Conservation (phyloP, 1,284 basidiomycete species). For the Malassezia nana region DNA sequence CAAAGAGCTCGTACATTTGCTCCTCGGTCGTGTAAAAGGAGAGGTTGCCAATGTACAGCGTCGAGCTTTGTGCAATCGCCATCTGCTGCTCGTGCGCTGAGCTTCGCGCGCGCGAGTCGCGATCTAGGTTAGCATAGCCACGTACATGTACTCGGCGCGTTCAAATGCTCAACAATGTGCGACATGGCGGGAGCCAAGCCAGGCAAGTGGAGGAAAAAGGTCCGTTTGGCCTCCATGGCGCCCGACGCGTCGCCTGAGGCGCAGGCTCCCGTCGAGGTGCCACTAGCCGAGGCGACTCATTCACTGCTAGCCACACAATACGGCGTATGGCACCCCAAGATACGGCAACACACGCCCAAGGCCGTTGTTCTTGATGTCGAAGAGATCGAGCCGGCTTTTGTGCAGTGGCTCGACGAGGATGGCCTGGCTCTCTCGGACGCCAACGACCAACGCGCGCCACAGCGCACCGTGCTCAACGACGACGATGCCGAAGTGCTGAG, state of each 20-base stretch:
- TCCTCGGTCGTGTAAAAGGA: slow-evolving; percentile 77
- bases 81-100: slow-evolving; percentile 50
- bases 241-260: not conserved
- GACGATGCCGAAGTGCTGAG: slow-evolving; percentile 52
- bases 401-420: slow-evolving; percentile 65
- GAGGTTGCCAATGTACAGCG: slow-evolving; percentile 61
- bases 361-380: slow-evolving; percentile 62
- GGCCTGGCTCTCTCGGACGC: slow-evolving; percentile 72
- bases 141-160: slow-evolving; percentile 89
- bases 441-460: slow-evolving; percentile 50
- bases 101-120: slow-evolving; percentile 47
- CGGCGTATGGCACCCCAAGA: slow-evolving; percentile 74
- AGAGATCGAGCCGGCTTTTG: slow-evolving; percentile 59
- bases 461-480: not conserved
- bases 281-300: slow-evolving; percentile 59
- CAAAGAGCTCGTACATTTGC: slow-evolving; percentile 97
- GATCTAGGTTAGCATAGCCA: slow-evolving; percentile 26
- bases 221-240: not conserved
- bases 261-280: not conserved
- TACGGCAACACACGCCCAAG: slow-evolving; percentile 62
- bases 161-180: slow-evolving; percentile 70
- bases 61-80: slow-evolving; percentile 52
- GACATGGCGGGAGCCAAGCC: slow-evolving; percentile 56
- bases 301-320: slow-evolving; percentile 56
- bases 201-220: not conserved